These are phyloP conservation scores for Lecanicillium sp. DNA, from an alignment of 2,329 filamentous ascomycete species.

Conservation along the genomic window DNA sequence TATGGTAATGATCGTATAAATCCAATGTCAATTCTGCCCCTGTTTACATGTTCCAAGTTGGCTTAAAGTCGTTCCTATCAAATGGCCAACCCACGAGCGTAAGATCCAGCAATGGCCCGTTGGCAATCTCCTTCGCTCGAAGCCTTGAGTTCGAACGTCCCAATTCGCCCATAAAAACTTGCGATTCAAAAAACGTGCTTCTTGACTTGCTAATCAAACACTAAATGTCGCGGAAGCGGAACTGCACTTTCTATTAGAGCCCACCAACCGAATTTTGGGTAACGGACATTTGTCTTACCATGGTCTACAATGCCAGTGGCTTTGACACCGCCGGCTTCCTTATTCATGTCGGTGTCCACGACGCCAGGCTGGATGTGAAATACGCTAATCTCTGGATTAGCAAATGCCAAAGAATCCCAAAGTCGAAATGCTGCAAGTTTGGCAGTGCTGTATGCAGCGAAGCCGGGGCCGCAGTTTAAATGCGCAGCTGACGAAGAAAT, in stretches of 20 bases:
- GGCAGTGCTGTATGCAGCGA: conserved; percentile 30
- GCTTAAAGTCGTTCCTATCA: not conserved
- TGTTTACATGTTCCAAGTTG: not conserved
- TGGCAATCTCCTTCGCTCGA: conserved; percentile 24
- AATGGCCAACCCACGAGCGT: conserved; percentile 1
- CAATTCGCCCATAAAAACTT: conserved; percentile 24
- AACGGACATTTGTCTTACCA: no score
- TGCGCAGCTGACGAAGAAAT: conserved; percentile 13
- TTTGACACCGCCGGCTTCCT: conserved; percentile 1
- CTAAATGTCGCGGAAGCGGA: conserved; percentile 11
- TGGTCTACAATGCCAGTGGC: conserved; percentile 1
- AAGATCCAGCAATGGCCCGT: conserved; percentile 9
- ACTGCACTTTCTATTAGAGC: no score
- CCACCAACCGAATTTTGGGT: no score
- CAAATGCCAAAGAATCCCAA: conserved; percentile 30
- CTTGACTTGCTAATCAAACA: conserved; percentile 14
- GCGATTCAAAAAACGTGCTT: conserved; percentile 22
- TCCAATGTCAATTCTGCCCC: no score
- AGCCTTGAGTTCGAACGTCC: conserved; percentile 26
- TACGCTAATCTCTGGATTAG: conserved; percentile 29
- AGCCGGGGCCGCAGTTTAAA: conserved; percentile 13
- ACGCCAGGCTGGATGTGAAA: conserved; percentile 34
- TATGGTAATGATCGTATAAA: no score
- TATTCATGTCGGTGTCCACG: conserved; percentile 21
- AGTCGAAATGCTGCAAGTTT: conserved; percentile 33